Evolutionary conservation across 148 eudicot genomes (phyloP), one percentile per base, ranked within the genome.

Genomic region (Silene conica): DNA sequence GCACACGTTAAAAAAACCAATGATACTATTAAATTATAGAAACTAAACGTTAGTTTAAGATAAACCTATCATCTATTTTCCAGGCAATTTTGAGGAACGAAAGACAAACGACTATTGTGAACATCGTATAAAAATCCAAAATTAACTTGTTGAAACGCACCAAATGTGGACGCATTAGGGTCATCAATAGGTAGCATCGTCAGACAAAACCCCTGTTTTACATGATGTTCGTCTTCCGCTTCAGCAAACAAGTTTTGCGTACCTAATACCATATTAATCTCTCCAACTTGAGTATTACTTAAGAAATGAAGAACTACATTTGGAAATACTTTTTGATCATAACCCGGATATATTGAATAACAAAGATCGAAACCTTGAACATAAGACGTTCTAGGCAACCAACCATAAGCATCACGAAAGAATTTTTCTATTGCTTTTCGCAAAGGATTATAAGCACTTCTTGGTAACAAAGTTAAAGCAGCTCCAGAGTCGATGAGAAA

Each of bases 401-500:
- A 63, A 3, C 50, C 76, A 20, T 63, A 64, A 15, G n/a, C 10
- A 5, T n/a, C 41, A 0, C 16, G n/a, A 28, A 74, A 64, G 50
- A 25, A 52, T 18, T 10, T 46, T 13, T 18, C 3, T 1, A 74
- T 64, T 3, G 70, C 70, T 4, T 50, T n/a, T 14, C 3, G 54
- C 18, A 74, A 6, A 8, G 61, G 70, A 20, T 64, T n/a, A 31
- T 63, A 63, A 28, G 70, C 76, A 19, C 19, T 74, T 50, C 28
- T 64, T 11, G 77, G 38, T 38, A 74, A 34, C 5, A 20, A 1
- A 6, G 77, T 55, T n/a, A 56, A 66, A 25, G 72, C 71, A 5
- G 76, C 15, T 8, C 76, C 70, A 1, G 70, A 26, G 62, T 74
- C 76, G 15, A 74, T 74, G 25, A 74, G 34, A 7, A 74, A 74